Evolutionary conservation across 1,139 yeast species (phyloP).

Genomic region (Kurtzmaniella quercitrusa): DNA sequence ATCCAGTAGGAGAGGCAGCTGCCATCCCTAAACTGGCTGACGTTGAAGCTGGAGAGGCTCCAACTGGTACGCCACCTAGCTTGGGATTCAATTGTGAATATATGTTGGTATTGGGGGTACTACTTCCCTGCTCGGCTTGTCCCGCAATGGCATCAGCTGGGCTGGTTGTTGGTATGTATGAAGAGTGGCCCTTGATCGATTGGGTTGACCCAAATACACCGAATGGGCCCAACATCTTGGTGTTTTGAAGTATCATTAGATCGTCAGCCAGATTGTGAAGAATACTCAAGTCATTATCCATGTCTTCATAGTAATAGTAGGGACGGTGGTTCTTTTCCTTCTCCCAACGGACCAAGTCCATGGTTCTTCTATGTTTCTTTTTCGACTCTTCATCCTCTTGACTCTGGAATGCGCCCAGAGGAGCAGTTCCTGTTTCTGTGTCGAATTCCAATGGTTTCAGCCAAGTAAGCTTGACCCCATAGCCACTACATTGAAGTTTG

Average conservation of each 20-base stretch:
- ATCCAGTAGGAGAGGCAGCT: background rate
- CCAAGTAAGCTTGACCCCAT: constrained; percentile 80
- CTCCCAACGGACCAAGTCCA: constrained; percentile 72
- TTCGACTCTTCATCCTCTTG: constrained; percentile 12
- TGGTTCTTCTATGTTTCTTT: constrained; percentile 59
- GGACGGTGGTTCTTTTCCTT: constrained; percentile 31
- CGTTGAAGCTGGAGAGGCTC: background rate
- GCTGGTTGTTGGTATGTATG: background rate
- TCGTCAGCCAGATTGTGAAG: constrained; percentile 52
- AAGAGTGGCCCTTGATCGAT: background rate
- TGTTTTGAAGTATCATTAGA: constrained; percentile 29
- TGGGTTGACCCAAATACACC: constrained; percentile 53
- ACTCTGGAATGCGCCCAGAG: constrained; percentile 23
- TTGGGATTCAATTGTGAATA: background rate
- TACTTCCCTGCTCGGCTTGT: too few species aligned
- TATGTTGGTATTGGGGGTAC: background rate
- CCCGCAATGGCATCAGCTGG: background rate
- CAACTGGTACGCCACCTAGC: background rate
- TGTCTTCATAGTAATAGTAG: constrained; percentile 73
- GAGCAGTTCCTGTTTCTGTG: constrained; percentile 22
- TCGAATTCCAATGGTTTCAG: constrained; percentile 51
- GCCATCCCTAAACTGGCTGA: background rate
- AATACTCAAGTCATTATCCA: constrained; percentile 67
- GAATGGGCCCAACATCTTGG: constrained; percentile 72
- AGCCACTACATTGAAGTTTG: constrained; percentile 72